A percentile compares a stretch with the other conserved stretches of the same genome.
phyloP scores from a whole-genome alignment of 2,329 filamentous ascomycete species.

The Fusarium devonianum region DNA sequence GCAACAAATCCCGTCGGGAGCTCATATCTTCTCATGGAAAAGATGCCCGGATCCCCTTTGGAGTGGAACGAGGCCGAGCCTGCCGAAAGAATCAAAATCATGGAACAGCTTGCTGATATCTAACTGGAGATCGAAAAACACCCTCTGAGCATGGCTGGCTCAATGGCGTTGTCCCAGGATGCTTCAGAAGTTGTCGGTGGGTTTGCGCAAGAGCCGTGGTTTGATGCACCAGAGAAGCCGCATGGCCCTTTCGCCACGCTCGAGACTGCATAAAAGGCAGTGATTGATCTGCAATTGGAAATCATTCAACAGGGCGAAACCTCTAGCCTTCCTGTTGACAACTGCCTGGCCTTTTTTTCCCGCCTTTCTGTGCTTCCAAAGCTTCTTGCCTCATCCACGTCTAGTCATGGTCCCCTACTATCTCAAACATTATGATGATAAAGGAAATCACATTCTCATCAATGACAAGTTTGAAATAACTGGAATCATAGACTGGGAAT shows the following conservation, averaged over 20 bases:
- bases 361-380: background rate
- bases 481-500: background rate
- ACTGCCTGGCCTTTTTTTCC: background rate
- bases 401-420: background rate
- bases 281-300: background rate
- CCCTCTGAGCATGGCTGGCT: background rate
- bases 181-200: background rate
- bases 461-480: background rate
- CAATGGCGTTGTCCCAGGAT: background rate
- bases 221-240: background rate
- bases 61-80: background rate
- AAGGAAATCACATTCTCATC: slow-evolving; percentile 1
- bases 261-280: background rate
- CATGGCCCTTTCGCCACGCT: background rate
- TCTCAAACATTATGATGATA: background rate
- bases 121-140: background rate
- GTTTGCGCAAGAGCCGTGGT: background rate
- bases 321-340: background rate
- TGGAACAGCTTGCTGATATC: background rate
- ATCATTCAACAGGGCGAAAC: background rate
- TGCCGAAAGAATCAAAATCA: background rate
- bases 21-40: background rate
- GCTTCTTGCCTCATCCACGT: background rate
- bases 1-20: background rate
- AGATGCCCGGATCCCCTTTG: background rate